Percentiles rank a stretch among this genome's conserved stretches.
phyloP scores from a whole-genome alignment of 2,329 filamentous ascomycete species.

The Penicillium sp. region DNA sequence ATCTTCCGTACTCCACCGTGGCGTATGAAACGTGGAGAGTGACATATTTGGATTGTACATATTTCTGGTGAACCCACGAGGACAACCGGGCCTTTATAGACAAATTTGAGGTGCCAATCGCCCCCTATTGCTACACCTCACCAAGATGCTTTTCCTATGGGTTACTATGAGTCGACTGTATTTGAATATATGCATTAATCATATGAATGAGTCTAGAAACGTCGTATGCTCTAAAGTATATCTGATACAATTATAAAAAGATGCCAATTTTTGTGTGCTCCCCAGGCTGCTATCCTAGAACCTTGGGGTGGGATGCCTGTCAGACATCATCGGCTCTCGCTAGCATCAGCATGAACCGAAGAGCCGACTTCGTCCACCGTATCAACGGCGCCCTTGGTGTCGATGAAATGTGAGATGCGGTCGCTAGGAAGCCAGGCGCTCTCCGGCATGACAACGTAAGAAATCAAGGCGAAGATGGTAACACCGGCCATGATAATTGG shows the following conservation, averaged over 20 bases:
- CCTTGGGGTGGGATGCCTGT: neutral
- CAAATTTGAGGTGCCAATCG: no score
- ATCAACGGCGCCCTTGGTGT: slow-evolving; percentile 32
- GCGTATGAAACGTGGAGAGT: no score
- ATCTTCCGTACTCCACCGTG: slow-evolving; percentile 1
- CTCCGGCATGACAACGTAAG: slow-evolving; percentile 48
- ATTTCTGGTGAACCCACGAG: no score
- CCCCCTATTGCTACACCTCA: no score
- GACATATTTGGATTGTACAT: no score
- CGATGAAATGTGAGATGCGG: slow-evolving; percentile 43
- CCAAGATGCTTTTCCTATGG: no score
- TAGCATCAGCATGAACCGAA: slow-evolving; percentile 4
- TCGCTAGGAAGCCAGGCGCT: slow-evolving; percentile 45
- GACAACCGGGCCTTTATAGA: no score
- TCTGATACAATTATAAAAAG: neutral
- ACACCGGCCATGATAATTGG: slow-evolving; percentile 50
- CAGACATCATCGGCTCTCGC: slow-evolving; percentile 7
- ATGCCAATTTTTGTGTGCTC: neutral
- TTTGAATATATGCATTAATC: neutral
- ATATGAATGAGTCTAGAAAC: neutral
- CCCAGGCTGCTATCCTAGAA: neutral
- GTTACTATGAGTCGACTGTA: neutral
- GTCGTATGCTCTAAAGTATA: neutral
- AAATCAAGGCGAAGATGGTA: slow-evolving; percentile 47
- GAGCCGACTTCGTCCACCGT: slow-evolving; percentile 27